A percentile compares a stretch with the other conserved stretches of the same genome.
phyloP scores from a whole-genome alignment of 306 rosid genomes.

The Rubus idaeus region DNA sequence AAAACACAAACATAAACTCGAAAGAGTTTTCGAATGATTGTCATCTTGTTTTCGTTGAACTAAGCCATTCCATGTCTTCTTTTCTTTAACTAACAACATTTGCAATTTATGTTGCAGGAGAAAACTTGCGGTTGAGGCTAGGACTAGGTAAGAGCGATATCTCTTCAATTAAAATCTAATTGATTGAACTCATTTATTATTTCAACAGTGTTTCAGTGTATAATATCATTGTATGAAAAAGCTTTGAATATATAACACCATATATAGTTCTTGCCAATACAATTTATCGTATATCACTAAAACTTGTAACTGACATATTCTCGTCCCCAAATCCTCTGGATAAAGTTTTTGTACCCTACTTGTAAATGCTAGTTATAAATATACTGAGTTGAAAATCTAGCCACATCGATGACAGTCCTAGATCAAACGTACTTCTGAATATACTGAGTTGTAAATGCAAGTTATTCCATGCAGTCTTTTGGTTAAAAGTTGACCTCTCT shows the following conservation, averaged over 20 bases:
- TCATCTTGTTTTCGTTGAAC: not conserved
- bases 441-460: too few relatives aligned
- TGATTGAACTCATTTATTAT: not conserved
- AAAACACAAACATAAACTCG: not conserved
- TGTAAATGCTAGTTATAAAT: not conserved
- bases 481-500: not conserved
- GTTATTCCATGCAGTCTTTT: not conserved
- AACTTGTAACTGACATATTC: not conserved
- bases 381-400: not conserved
- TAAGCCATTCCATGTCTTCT: not conserved
- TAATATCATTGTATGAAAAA: not conserved
- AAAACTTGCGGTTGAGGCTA: not conserved
- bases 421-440: not conserved
- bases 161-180: not conserved
- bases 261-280: not conserved
- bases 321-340: not conserved
- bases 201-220: not conserved
- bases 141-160: slow-evolving; percentile 43
- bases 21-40: not conserved
- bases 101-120: slow-evolving; percentile 26
- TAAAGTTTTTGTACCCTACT: not conserved
- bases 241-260: not conserved
- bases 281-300: not conserved
- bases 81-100: slow-evolving; percentile 9
- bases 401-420: not conserved